phyloP scores from a whole-genome alignment of 148 eudicot genomes.

The Beta vulgaris region DNA sequence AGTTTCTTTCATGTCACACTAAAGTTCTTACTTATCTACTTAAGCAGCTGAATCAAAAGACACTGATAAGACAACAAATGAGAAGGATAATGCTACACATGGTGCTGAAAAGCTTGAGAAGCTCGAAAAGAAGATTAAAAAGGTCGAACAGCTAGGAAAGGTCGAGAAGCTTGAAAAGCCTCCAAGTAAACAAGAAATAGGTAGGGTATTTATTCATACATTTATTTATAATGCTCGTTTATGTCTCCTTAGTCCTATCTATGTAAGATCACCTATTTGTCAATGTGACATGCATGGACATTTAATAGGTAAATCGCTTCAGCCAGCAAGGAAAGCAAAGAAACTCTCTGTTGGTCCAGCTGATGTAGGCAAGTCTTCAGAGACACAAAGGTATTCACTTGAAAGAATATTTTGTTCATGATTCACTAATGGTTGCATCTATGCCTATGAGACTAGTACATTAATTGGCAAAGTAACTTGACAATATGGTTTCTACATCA shows the following conservation, averaged over 20 bases:
- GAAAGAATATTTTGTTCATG: neutral
- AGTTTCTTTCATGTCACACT: neutral
- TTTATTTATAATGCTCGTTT: neutral
- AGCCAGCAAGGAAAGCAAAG: conserved; percentile 39
- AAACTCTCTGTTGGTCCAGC: conserved; percentile 27
- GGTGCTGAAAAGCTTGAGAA: conserved; percentile 29
- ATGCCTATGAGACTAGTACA: neutral
- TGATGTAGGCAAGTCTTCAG: conserved; percentile 48
- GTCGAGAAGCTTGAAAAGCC: conserved; percentile 25
- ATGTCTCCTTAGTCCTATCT: conserved; percentile 2
- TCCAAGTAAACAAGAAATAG: conserved; percentile 23
- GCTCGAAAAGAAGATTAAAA: conserved; percentile 16
- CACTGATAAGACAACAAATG: conserved; percentile 25
- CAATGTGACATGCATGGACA: conserved; percentile 2
- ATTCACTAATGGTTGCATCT: neutral
- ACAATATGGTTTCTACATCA: neutral
- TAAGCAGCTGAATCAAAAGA: conserved; percentile 38
- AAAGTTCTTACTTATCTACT: conserved; percentile 10
- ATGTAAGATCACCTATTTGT: conserved; percentile 7
- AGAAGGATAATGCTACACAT: conserved; percentile 13
- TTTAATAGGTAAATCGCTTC: conserved; percentile 26
- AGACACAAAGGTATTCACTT: conserved; percentile 59
- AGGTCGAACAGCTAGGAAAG: conserved; percentile 41
- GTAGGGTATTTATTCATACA: conserved; percentile 23
- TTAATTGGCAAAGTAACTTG: too few relatives aligned